These are phyloP conservation scores for Cicer bijugum DNA, from an alignment of 306 rosid species.

Conservation along the genomic window DNA sequence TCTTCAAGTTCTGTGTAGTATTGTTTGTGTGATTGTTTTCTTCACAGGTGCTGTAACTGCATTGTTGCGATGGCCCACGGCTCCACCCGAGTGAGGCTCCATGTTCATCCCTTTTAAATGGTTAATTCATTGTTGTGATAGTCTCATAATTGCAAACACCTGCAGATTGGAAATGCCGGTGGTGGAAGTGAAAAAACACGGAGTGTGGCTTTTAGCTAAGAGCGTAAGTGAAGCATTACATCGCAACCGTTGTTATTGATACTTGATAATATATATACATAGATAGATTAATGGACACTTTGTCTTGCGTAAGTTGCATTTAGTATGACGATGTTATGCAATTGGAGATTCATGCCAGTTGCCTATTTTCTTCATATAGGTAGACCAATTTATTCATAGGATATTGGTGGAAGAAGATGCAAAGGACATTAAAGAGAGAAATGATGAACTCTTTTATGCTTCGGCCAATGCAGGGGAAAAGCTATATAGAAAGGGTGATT, in stretches of 20 bases:
- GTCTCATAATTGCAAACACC: slow-evolving; percentile 38
- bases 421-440: slow-evolving; percentile 55
- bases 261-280: not conserved
- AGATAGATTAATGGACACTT: slow-evolving; percentile 1
- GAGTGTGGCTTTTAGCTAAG: slow-evolving; percentile 94
- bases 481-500: slow-evolving; percentile 80
- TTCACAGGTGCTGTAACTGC: slow-evolving; percentile 77
- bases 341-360: not conserved
- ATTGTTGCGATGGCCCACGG: slow-evolving; percentile 90
- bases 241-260: slow-evolving; percentile 11
- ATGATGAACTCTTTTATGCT: slow-evolving; percentile 63
- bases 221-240: slow-evolving; percentile 58
- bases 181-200: slow-evolving; percentile 82
- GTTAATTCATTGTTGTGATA: slow-evolving; percentile 31
- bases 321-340: slow-evolving; percentile 1
- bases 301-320: not conserved
- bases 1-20: slow-evolving; percentile 31
- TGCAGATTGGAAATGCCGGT: slow-evolving; percentile 94
- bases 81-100: slow-evolving; percentile 80
- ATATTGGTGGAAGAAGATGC: slow-evolving; percentile 89
- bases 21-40: slow-evolving; percentile 36
- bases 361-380: slow-evolving; percentile 54
- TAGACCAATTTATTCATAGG: slow-evolving; percentile 88
- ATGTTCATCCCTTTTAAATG: not conserved
- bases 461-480: slow-evolving; percentile 81